Evolutionary conservation across 1,139 yeast genomes (phyloP).

Genomic region (Spathaspora sp.): DNA sequence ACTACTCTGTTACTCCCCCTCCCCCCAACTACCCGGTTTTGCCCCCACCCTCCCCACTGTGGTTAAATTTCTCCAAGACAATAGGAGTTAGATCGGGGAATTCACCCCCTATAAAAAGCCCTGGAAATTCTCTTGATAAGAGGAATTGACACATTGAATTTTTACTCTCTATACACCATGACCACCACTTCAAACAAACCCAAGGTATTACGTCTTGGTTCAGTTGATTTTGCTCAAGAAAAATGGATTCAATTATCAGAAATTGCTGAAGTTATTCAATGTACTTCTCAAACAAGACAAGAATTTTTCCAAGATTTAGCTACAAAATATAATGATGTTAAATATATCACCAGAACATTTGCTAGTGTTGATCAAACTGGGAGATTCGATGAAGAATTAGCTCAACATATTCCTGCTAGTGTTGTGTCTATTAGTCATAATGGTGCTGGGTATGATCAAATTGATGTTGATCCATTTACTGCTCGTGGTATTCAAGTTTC

Average conservation of each 20-base stretch:
- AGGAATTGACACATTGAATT: background rate
- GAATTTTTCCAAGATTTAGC: slow-evolving; percentile 53
- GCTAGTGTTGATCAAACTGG: slow-evolving; percentile 58
- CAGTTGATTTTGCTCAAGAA: slow-evolving; percentile 49
- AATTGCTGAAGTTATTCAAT: slow-evolving; percentile 51
- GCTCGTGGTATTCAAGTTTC: slow-evolving; percentile 60
- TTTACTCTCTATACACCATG: slow-evolving; percentile 8
- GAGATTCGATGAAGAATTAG: slow-evolving; percentile 70
- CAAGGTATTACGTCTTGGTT: slow-evolving; percentile 60
- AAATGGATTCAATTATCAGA: slow-evolving; percentile 54
- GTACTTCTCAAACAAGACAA: slow-evolving; percentile 44
- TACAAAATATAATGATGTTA: slow-evolving; percentile 47
- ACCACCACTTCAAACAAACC: slow-evolving; percentile 32
- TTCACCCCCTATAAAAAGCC: background rate
- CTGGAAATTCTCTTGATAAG: background rate
- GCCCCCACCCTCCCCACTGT: too few species aligned
- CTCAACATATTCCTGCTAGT: slow-evolving; percentile 55
- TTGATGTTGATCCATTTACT: slow-evolving; percentile 56
- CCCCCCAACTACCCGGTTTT: background rate
- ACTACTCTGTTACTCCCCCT: background rate
- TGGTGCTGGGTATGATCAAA: slow-evolving; percentile 95
- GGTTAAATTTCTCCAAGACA: background rate
- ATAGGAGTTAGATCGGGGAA: background rate
- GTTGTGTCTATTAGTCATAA: slow-evolving; percentile 69
- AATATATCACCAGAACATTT: slow-evolving; percentile 53